Evolutionary conservation across 192 early-diverging fungal genomes (phyloP).

Genomic region (Coemansia guatemalensis): DNA sequence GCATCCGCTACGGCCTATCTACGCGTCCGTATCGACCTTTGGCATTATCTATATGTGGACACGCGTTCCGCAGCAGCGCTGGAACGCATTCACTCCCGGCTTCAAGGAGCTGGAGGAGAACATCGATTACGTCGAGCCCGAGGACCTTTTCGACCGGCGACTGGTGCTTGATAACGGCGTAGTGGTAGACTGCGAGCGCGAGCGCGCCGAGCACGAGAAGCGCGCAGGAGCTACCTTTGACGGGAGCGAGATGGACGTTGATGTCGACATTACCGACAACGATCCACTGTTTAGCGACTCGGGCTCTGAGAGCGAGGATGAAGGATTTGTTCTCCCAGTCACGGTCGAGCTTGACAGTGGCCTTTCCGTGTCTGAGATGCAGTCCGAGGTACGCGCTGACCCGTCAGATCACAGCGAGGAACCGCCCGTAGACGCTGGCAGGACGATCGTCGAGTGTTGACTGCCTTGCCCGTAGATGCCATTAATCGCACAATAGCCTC

Average conservation of each 20-base stretch:
- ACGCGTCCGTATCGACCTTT: conserved; percentile 77
- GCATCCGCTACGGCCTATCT: conserved; percentile 84
- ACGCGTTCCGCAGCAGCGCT: conserved; percentile 71
- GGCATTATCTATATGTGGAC: conserved; percentile 92
- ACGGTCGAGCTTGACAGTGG: conserved; percentile 13
- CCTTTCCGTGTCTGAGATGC: neutral
- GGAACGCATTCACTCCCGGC: conserved; percentile 92
- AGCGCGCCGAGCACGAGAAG: conserved; percentile 15
- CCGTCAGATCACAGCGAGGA: conserved; percentile 1
- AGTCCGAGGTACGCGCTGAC: neutral
- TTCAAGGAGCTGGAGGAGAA: conserved; percentile 95
- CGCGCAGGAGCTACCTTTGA: neutral
- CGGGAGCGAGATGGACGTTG: conserved; percentile 17
- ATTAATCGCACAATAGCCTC: neutral
- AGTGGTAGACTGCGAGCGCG: conserved; percentile 26
- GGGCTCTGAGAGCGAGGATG: conserved; percentile 37
- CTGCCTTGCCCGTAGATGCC: neutral
- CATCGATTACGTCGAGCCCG: conserved; percentile 87
- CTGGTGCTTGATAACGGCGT: conserved; percentile 12
- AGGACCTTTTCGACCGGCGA: conserved; percentile 86
- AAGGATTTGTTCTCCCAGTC: conserved; percentile 41
- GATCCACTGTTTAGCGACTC: conserved; percentile 54
- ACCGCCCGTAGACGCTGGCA: conserved; percentile 5
- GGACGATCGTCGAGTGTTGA: conserved; percentile 15
- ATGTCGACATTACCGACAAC: conserved; percentile 45